phyloP scores from a whole-genome alignment of 1,139 yeast species.

The Trichomonascaceae sp. region DNA sequence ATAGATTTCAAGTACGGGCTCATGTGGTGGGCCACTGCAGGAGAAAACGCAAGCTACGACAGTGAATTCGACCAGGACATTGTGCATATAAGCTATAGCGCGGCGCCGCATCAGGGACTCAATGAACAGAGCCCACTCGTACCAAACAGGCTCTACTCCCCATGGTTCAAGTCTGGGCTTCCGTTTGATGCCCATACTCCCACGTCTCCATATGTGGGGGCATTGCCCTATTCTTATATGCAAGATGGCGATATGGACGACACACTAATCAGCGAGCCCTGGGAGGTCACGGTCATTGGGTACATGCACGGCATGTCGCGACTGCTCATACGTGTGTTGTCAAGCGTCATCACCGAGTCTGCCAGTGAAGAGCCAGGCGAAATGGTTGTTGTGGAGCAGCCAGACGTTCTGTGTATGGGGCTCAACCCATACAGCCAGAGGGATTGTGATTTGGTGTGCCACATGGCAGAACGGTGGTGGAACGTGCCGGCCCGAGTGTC shows the following conservation, averaged over 20 bases:
- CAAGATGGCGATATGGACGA: too few species aligned
- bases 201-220: neutral
- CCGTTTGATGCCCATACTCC: neutral
- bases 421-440: conserved; percentile 53
- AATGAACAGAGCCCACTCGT: neutral
- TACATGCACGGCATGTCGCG: conserved; percentile 21
- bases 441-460: conserved; percentile 44
- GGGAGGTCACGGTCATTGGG: conserved; percentile 16
- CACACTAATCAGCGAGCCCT: conserved; percentile 6
- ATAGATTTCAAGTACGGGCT: conserved; percentile 31
- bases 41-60: conserved; percentile 36
- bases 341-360: too few species aligned
- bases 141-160: neutral
- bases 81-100: too few species aligned
- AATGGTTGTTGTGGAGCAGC: conserved; percentile 22
- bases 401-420: conserved; percentile 57
- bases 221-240: too few species aligned
- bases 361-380: conserved; percentile 8
- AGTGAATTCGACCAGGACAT: conserved; percentile 19
- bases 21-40: conserved; percentile 81
- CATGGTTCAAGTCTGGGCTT: neutral
- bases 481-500: conserved; percentile 28
- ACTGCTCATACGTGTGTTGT: too few species aligned
- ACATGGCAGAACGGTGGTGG: conserved; percentile 48
- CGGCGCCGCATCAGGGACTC: too few species aligned